Evolutionary conservation across 1,284 basidiomycete genomes (phyloP).

Genomic region (Anthracocystis panici-leucophaei): DNA sequence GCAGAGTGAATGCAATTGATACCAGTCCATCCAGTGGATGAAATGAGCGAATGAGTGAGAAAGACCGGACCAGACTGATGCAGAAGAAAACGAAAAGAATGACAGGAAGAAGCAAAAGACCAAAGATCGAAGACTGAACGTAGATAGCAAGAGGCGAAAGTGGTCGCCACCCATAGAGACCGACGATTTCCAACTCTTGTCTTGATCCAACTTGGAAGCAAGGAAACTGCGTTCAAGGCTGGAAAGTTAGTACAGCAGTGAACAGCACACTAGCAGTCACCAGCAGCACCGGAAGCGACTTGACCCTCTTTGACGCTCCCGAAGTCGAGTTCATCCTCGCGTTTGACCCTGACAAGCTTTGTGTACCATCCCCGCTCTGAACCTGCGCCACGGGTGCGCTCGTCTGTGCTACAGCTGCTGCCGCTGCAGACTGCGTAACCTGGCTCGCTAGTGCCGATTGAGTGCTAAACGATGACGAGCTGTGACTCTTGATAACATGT

Average conservation of each 20-base stretch:
- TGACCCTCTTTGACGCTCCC: constrained; percentile 17
- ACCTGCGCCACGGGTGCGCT: constrained; percentile 8
- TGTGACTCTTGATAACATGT: constrained; percentile 20
- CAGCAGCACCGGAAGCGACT: constrained; percentile 30
- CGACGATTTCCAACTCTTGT: constrained; percentile 10
- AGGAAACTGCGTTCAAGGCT: constrained; percentile 12
- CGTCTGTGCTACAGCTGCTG: constrained; percentile 9
- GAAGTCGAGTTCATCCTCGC: constrained; percentile 34
- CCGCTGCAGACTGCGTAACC: constrained; percentile 8
- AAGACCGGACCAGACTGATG: constrained; percentile 9
- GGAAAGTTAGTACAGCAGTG: constrained; percentile 26
- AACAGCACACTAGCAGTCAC: constrained; percentile 27
- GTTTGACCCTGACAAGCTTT: constrained; percentile 16
- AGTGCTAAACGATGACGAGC: constrained; percentile 2
- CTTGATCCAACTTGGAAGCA: not conserved
- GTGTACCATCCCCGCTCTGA: not conserved
- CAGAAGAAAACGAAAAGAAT: not conserved
- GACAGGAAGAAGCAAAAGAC: constrained; percentile 1
- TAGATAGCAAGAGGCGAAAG: constrained; percentile 11
- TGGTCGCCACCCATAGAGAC: constrained; percentile 36
- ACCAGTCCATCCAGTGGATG: constrained; percentile 18
- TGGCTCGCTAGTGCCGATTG: constrained; percentile 8
- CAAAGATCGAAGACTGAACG: constrained; percentile 2
- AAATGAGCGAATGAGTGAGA: constrained; percentile 19
- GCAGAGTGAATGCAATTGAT: constrained; percentile 16